Base-by-base conservation (phyloP, 108 stramenopile species). In the Seminavis robusta region DNA sequence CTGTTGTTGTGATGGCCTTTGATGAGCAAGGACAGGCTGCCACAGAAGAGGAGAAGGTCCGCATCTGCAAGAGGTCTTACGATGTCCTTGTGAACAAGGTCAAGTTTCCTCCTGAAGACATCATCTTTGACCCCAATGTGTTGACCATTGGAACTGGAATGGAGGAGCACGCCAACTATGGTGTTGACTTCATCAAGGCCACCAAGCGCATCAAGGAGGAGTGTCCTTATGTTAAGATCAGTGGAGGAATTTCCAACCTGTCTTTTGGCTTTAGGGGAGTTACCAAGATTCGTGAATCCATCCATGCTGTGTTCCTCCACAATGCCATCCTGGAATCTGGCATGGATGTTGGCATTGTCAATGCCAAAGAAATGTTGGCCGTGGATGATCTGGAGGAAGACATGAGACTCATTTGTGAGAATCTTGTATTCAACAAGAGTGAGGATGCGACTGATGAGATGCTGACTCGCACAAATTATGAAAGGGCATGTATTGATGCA, bases 321-420 rank as follows among this genome's bases (percentile, higher is more conserved):
- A 83, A 98, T 67, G 95, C 94, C 4, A 94, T 94, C 45, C 20
- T 82, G 51, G 76, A 96, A 48, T 85, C 95, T 33, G 98, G 98
- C 30, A 99, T 99, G 98, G 98, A 99, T 78, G 94, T 99, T 51
- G 98, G 98, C 56, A 99, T 99, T 65, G 98, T 99, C 29, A 99
- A 99, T 75, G 90, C 97, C 6, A 74, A 91, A 27, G 95, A 97
- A 65, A 87, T 99, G 84, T 52, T 97, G 19, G 63, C 76, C 5
- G 58, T 90, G 44, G 67, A 71, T 47, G 94, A 97, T 52, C 81
- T 99, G 24, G 91, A 95, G 42, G 63, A 78, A 16, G 93, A 95
- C 21, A 67, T 99, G 11, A 79, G 65, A 19, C 47, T 72, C 34
- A 73, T 84, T 15, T 85, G 85, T 44, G 97, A 98, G 58, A 84